Evolutionary conservation across 345 rosid species (phyloP).

Genomic region (Moringa oleifera): DNA sequence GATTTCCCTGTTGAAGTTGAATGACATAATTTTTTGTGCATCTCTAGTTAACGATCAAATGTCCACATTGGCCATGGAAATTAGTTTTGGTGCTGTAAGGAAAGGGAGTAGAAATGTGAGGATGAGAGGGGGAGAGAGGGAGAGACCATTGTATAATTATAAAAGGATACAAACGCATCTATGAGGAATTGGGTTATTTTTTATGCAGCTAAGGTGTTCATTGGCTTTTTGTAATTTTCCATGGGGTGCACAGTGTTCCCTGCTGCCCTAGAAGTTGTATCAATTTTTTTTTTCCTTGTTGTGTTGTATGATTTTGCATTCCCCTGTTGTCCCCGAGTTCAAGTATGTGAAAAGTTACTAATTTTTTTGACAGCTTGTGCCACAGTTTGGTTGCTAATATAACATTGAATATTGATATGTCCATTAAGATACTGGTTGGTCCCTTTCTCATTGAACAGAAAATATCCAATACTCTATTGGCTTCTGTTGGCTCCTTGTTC

Average conservation of each 20-base stretch:
- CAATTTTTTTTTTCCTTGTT: not conserved
- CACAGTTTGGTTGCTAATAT: constrained; percentile 21
- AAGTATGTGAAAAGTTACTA: constrained; percentile 19
- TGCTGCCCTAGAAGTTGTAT: constrained; percentile 16
- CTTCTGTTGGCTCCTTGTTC: no score
- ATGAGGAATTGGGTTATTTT: constrained; percentile 11
- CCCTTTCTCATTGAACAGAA: no score
- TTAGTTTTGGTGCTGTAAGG: not conserved
- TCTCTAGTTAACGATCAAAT: not conserved
- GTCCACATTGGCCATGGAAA: constrained; percentile 3
- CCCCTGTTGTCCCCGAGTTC: no score
- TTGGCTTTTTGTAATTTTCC: constrained; percentile 13
- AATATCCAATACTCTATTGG: no score
- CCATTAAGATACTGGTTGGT: not conserved
- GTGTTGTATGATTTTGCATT: constrained; percentile 21
- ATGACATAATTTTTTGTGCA: constrained; percentile 12
- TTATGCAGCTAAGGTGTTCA: constrained; percentile 6
- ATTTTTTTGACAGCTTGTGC: not conserved
- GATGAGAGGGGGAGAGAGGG: not conserved
- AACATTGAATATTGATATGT: not conserved
- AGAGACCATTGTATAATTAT: not conserved
- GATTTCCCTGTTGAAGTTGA: constrained; percentile 10
- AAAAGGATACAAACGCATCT: not conserved
- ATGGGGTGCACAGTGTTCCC: constrained; percentile 12
- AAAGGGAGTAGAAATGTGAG: not conserved